A percentile compares a stretch with the other conserved stretches of the same genome.
These are phyloP conservation scores for Aspergillus hancockii DNA, from an alignment of 495 filamentous ascomycete genomes.

Conservation along the genomic window DNA sequence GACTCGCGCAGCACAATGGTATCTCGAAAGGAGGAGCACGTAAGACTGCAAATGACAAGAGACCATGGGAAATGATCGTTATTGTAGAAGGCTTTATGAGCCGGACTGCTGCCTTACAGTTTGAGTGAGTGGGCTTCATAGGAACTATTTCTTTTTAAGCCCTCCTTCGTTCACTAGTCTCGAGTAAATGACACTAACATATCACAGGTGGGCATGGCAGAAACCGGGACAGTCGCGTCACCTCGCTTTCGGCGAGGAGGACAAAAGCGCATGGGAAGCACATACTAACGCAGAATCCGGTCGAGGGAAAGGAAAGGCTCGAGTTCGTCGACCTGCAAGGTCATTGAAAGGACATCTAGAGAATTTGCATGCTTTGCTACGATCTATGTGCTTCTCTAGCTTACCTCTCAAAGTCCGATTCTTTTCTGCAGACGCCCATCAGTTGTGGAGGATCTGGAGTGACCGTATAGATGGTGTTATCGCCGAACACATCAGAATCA, in stretches of 20 bases:
- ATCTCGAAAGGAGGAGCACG: conserved; percentile 73
- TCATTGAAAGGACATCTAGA: conserved; percentile 64
- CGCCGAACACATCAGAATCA: conserved; percentile 50
- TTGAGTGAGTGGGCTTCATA: conserved; percentile 67
- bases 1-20: conserved; percentile 90
- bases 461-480: conserved; percentile 48
- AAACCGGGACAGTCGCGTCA: conserved; percentile 57
- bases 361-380: conserved; percentile 76
- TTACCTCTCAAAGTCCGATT: conserved; percentile 88
- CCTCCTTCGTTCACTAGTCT: not conserved
- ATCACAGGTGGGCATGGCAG: conserved; percentile 84
- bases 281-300: not conserved
- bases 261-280: not conserved
- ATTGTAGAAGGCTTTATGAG: conserved; percentile 89
- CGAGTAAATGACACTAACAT: not conserved
- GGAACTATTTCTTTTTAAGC: not conserved
- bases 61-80: conserved; percentile 92
- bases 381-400: conserved; percentile 69
- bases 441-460: conserved; percentile 65
- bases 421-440: conserved; percentile 68
- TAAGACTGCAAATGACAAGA: conserved; percentile 64
- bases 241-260: not conserved
- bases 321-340: conserved; percentile 50
- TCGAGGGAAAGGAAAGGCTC: conserved; percentile 23
- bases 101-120: conserved; percentile 84